Conservation (phyloP, 352 stramenopile species). For the Globisporangium emineosum region DNA sequence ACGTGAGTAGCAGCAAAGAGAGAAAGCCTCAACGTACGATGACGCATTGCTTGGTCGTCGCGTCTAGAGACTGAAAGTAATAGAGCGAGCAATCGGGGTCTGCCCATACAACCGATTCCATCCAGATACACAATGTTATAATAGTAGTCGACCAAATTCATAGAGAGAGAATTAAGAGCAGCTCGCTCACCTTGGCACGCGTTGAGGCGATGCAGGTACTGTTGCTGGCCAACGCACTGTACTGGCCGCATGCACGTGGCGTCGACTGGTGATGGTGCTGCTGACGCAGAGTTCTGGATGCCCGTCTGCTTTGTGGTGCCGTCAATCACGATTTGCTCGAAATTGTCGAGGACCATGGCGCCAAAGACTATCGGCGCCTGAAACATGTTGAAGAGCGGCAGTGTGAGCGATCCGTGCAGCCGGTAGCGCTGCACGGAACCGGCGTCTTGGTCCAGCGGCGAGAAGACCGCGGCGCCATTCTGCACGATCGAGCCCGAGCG, state of each 20-base stretch:
- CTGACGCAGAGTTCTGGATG: constrained; percentile 10
- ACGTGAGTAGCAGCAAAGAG: neutral
- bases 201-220: constrained; percentile 37
- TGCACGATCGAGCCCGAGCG: constrained; percentile 51
- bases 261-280: neutral
- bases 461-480: constrained; percentile 46
- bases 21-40: constrained; percentile 36
- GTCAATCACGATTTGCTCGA: constrained; percentile 47
- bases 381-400: constrained; percentile 72
- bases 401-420: constrained; percentile 40
- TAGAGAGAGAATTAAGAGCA: neutral
- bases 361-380: constrained; percentile 61
- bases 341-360: constrained; percentile 42
- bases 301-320: constrained; percentile 35
- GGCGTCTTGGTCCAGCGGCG: constrained; percentile 36
- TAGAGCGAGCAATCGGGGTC: constrained; percentile 60
- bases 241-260: constrained; percentile 19
- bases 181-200: constrained; percentile 60
- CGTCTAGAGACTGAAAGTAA: constrained; percentile 60
- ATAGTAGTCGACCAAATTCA: neutral
- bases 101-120: no score
- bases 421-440: constrained; percentile 43
- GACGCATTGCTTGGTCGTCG: constrained; percentile 37
- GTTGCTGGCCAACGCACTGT: constrained; percentile 39
- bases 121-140: neutral